These are phyloP conservation scores for Aciculoconidium aculeatum DNA, from an alignment of 805 yeast species.

Conservation along the genomic window DNA sequence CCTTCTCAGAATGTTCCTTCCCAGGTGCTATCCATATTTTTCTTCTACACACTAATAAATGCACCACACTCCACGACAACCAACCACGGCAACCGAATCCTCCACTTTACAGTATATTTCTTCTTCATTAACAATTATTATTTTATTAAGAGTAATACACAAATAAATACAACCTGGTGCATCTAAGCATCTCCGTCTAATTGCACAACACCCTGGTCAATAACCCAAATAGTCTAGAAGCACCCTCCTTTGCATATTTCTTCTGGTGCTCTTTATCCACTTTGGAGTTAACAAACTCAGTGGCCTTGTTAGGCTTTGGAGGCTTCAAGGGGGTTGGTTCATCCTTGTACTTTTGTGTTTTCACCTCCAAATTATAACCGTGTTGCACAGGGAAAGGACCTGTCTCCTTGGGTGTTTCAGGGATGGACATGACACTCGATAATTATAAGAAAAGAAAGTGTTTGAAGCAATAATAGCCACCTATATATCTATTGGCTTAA, in stretches of 20 bases:
- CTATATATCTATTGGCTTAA: too few species aligned
- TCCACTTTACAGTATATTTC: too few species aligned
- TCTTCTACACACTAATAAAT: too few species aligned
- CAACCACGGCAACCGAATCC: too few species aligned
- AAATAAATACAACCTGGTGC: too few species aligned
- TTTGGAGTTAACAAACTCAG: slow-evolving; percentile 21
- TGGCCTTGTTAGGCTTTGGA: slow-evolving; percentile 18
- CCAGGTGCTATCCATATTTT: too few species aligned
- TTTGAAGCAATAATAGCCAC: neutral
- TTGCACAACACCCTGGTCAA: slow-evolving; percentile 6
- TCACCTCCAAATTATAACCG: slow-evolving; percentile 26
- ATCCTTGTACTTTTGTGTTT: slow-evolving; percentile 26
- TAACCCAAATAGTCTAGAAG: too few species aligned
- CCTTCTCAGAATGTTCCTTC: too few species aligned
- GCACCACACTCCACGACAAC: too few species aligned
- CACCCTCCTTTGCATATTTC: slow-evolving; percentile 26
- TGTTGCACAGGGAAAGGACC: slow-evolving; percentile 24
- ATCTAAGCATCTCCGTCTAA: neutral
- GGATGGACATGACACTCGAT: slow-evolving; percentile 12
- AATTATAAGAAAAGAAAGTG: slow-evolving; percentile 3
- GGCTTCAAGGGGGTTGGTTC: slow-evolving; percentile 26
- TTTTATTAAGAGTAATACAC: too few species aligned
- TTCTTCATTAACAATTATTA: too few species aligned
- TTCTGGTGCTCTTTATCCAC: slow-evolving; percentile 25
- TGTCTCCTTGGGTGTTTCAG: slow-evolving; percentile 25